Evolutionary conservation across 2,329 filamentous ascomycete genomes (phyloP).

Genomic region (Colletotrichum sp.): DNA sequence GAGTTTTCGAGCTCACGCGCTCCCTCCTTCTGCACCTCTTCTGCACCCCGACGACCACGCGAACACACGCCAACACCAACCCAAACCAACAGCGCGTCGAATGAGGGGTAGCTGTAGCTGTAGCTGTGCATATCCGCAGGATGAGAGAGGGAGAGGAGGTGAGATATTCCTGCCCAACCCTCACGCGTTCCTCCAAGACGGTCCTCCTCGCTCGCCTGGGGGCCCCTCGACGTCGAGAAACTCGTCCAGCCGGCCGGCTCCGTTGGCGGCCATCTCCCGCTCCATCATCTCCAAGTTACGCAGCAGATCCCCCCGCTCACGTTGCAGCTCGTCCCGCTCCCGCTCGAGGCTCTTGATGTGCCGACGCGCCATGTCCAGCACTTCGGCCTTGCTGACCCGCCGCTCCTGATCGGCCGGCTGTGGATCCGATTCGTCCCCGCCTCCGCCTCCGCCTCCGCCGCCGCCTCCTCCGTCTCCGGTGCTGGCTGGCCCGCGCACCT

Average conservation of each 20-base stretch:
- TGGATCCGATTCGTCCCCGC: slow-evolving; percentile 9
- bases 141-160: neutral
- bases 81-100: neutral
- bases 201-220: neutral
- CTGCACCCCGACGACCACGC: neutral
- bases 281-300: slow-evolving; percentile 12
- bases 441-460: neutral
- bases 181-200: slow-evolving; percentile 7
- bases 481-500: slow-evolving; percentile 11
- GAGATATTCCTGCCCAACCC: neutral
- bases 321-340: slow-evolving; percentile 30
- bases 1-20: slow-evolving; percentile 4
- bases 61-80: neutral
- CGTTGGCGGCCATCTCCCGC: slow-evolving; percentile 2
- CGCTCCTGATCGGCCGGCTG: slow-evolving; percentile 26
- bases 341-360: slow-evolving; percentile 37
- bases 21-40: neutral
- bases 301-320: slow-evolving; percentile 31
- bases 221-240: slow-evolving; percentile 4
- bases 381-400: slow-evolving; percentile 40
- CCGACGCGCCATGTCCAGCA: slow-evolving; percentile 37
- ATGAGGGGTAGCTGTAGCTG: neutral
- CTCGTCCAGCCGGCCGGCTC: neutral
- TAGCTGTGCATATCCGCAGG: neutral
- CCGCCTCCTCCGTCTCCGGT: neutral